Evolutionary conservation across 208 protist species (phyloP), one percentile per base, ranked within the genome.

Genomic region (Novymonas esmeraldas): DNA sequence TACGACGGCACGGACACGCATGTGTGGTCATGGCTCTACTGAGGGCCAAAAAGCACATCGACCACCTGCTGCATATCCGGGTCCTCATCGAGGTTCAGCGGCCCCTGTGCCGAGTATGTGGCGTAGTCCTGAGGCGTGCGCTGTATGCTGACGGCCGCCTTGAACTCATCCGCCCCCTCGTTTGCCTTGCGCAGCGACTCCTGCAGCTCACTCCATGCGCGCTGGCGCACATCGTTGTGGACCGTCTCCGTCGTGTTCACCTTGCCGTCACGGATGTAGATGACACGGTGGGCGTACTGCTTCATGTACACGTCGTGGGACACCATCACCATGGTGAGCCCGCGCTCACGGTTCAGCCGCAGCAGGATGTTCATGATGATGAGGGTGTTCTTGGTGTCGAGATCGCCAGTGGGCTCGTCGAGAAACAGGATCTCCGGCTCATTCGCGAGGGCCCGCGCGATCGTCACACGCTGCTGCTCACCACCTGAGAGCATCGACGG

Each of bases 301-400:
- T 98, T 98, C 70, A 98, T 89, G 64, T 94, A 89, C n/a, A 97
- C 85, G 70, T 99, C 98, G 70, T 99, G 98, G 9, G 98, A 98
- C 2, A 99, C 98, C 98, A 99, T 99, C n/a, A 99, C 84, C 79
- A 98, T 86, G 18, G 98, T 98, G 24, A 99, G 89, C 36, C 85
- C 88, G 14, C 74, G 69, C 24, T 92, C 70, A 26, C 79, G 55
- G 58, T 99, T 98, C n/a, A 99, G 84, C 41, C 85, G 73, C 5
- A 95, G 65, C 33, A 99, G 73, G 45, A 98, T 87, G 65, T 96
- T 85, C 89, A 99, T 95, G n/a, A 98, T 88, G 44, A 98, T 70
- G 13, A 81, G 57, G 1, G 98, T 98, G 70, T 98, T 99, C 41
- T 88, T 88, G 0, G 95, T 98, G 79, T 99, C 98, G 41, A 99